A percentile compares a stretch with the other conserved stretches of the same genome.
Evolutionary conservation across 2,329 filamentous ascomycete species (phyloP).

Genomic region (Neopestalotiopsis sp.): DNA sequence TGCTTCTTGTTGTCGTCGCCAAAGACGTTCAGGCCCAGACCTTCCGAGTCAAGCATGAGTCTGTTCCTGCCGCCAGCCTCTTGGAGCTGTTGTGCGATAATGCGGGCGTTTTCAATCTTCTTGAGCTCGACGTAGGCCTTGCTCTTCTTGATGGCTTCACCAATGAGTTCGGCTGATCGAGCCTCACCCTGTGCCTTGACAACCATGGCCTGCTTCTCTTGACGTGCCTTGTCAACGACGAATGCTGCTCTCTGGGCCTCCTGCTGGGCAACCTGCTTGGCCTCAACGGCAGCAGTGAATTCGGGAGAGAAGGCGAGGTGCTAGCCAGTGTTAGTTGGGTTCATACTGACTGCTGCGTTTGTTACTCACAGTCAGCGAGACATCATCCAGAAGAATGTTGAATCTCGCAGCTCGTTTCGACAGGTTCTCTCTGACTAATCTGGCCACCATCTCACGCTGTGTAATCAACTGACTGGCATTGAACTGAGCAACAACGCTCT

Average conservation of each 20-base stretch:
- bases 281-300: slow-evolving; percentile 75
- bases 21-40: slow-evolving; percentile 87
- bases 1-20: slow-evolving; percentile 51
- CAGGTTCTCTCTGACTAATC: slow-evolving; percentile 90
- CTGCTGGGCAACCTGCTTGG: slow-evolving; percentile 81
- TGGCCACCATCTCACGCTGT: slow-evolving; percentile 95
- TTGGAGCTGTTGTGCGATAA: slow-evolving; percentile 87
- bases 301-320: slow-evolving; percentile 76
- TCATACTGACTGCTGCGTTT: too few species aligned
- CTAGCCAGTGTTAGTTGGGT: slow-evolving; percentile 47
- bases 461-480: slow-evolving; percentile 98
- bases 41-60: slow-evolving; percentile 89
- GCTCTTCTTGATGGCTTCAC: slow-evolving; percentile 99
- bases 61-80: slow-evolving; percentile 89
- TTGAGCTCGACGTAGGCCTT: slow-evolving; percentile 95
- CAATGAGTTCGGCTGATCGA: slow-evolving; percentile 95
- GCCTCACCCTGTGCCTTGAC: slow-evolving; percentile 99
- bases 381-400: slow-evolving; percentile 97
- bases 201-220: slow-evolving; percentile 99
- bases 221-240: slow-evolving; percentile 96
- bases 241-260: slow-evolving; percentile 97
- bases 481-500: slow-evolving; percentile 98
- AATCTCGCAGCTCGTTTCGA: slow-evolving; percentile 90
- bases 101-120: slow-evolving; percentile 95
- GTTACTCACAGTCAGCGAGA: slow-evolving; percentile 86